These are phyloP conservation scores for Persicaria maculosa DNA, from an alignment of 148 eudicot species.

Conservation along the genomic window DNA sequence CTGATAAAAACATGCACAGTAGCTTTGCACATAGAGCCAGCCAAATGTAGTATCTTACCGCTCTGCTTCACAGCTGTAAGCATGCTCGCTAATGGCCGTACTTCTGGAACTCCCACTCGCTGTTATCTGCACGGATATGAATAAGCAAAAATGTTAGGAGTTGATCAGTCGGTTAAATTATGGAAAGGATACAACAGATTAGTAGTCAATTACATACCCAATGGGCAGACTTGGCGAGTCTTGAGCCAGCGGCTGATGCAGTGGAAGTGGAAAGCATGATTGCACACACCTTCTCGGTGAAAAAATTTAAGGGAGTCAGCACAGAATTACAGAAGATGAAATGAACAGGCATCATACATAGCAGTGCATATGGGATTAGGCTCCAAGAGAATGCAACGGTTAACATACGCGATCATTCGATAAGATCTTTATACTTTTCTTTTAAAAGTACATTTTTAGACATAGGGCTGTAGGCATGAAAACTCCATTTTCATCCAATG, in stretches of 20 bases:
- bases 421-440: no score
- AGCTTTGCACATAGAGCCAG: neutral
- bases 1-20: neutral
- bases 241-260: constrained; percentile 93
- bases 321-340: neutral
- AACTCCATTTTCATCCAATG: no score
- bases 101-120: constrained; percentile 96
- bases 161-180: neutral
- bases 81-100: constrained; percentile 52
- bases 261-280: constrained; percentile 91
- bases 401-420: no score
- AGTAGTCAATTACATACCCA: constrained; percentile 35
- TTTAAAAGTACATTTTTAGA: no score
- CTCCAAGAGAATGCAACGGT: neutral
- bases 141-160: neutral
- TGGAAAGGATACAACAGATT: neutral
- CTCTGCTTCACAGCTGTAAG: constrained; percentile 4
- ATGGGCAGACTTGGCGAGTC: constrained; percentile 89
- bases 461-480: no score
- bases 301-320: neutral
- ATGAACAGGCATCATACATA: neutral
- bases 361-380: neutral
- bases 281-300: constrained; percentile 38
- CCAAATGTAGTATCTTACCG: neutral
- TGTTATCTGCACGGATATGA: constrained; percentile 48